phyloP scores from a whole-genome alignment of 108 stramenopile species.

The Thalassiosira profunda region DNA sequence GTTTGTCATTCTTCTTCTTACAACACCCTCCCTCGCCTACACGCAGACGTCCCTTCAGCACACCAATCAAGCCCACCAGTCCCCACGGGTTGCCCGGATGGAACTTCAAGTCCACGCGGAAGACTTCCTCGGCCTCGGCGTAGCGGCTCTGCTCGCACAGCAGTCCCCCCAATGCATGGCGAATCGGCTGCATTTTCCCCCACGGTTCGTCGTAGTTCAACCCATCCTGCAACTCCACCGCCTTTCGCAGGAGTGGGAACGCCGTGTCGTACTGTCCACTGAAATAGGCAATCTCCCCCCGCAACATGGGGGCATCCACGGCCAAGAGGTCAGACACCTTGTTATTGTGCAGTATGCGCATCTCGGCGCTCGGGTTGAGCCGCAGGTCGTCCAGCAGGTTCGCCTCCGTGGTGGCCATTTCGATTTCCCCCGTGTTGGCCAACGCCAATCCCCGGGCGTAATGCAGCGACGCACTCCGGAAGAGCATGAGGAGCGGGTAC shows the following conservation, averaged over 20 bases:
- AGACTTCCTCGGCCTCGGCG: constrained; percentile 73
- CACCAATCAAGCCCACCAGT: constrained; percentile 73
- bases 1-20: neutral
- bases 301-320: constrained; percentile 80
- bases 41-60: constrained; percentile 38
- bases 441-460: constrained; percentile 76
- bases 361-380: constrained; percentile 61
- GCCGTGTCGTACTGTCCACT: constrained; percentile 78
- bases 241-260: constrained; percentile 67
- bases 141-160: constrained; percentile 75
- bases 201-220: constrained; percentile 91
- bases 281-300: constrained; percentile 88
- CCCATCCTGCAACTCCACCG: constrained; percentile 80
- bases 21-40: constrained; percentile 16
- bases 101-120: constrained; percentile 72
- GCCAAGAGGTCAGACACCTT: constrained; percentile 63
- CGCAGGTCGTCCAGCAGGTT: constrained; percentile 66
- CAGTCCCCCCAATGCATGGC: constrained; percentile 89
- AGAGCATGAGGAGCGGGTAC: constrained; percentile 77
- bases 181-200: constrained; percentile 93
- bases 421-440: constrained; percentile 58
- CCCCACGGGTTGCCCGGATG: constrained; percentile 92
- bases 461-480: constrained; percentile 61
- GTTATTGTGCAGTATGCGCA: constrained; percentile 89
- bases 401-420: constrained; percentile 65